A percentile compares a stretch with the other conserved stretches of the same genome.
Evolutionary conservation across 2,329 filamentous ascomycete genomes (phyloP).

Genomic region (Trichoderma atrobrunneum): DNA sequence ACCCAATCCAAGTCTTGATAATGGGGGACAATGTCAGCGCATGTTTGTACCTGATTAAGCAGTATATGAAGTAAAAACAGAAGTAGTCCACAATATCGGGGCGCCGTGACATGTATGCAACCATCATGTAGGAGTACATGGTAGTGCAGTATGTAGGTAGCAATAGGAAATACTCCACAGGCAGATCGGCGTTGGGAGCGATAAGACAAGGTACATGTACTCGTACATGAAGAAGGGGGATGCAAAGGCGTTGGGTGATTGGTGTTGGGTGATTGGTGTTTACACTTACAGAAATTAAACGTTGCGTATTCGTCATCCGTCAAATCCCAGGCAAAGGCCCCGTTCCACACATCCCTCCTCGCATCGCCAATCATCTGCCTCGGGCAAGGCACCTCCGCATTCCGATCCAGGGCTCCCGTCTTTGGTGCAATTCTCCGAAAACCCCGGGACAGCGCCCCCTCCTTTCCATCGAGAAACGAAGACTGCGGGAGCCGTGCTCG

Average conservation of each 20-base stretch:
- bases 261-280: background rate
- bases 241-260: no score
- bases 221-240: no score
- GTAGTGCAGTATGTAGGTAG: background rate
- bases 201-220: background rate
- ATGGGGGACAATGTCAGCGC: background rate
- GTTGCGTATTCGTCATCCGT: slow-evolving; percentile 4
- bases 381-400: background rate
- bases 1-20: slow-evolving; percentile 12
- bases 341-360: slow-evolving; percentile 7
- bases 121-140: background rate
- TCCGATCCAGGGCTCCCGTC: background rate
- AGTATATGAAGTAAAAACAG: background rate
- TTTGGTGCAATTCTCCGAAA: slow-evolving; percentile 17
- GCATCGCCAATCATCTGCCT: slow-evolving; percentile 16
- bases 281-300: slow-evolving; percentile 15
- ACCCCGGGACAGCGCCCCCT: background rate
- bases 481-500: background rate
- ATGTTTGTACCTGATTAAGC: background rate
- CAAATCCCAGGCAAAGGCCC: slow-evolving; percentile 10
- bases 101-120: background rate
- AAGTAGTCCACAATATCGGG: background rate
- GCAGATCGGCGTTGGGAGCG: background rate
- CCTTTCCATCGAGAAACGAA: background rate
- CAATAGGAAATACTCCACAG: background rate